A percentile compares a stretch with the other conserved stretches of the same genome.
These are phyloP conservation scores for Phytophthora hibernalis DNA, from an alignment of 352 stramenopile species.

Conservation along the genomic window DNA sequence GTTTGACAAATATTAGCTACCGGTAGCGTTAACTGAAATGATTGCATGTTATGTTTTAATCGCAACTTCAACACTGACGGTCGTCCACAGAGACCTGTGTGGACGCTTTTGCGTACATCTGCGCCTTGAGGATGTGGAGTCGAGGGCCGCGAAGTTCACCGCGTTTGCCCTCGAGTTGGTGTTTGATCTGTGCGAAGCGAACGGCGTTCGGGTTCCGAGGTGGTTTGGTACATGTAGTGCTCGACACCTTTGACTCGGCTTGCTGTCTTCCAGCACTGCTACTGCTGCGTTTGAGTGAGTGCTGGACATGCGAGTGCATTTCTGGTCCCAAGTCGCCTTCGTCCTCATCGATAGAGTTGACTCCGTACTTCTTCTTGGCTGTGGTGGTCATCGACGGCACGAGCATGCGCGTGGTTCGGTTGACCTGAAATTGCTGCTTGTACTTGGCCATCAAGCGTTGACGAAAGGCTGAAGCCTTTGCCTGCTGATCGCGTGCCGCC, in stretches of 20 bases:
- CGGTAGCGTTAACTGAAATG: conserved; percentile 1
- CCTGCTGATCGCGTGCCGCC: conserved; percentile 25
- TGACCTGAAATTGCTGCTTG: conserved; percentile 56
- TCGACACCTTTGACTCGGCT: neutral
- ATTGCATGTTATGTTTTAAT: neutral
- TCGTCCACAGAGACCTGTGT: conserved; percentile 13
- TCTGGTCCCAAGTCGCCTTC: conserved; percentile 16
- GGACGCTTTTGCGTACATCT: conserved; percentile 33
- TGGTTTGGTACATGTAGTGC: neutral
- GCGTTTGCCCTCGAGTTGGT: conserved; percentile 43
- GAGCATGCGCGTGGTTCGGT: conserved; percentile 62
- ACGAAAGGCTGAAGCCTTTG: conserved; percentile 44
- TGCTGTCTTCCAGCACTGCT: neutral
- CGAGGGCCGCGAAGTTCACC: conserved; percentile 43
- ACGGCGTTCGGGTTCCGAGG: conserved; percentile 47
- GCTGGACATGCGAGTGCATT: conserved; percentile 23
- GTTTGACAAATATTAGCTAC: neutral
- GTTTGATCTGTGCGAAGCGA: conserved; percentile 52
- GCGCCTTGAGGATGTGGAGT: conserved; percentile 59
- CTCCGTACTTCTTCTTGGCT: conserved; percentile 11
- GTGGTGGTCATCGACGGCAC: conserved; percentile 5
- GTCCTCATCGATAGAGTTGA: conserved; percentile 9
- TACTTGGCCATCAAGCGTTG: conserved; percentile 68
- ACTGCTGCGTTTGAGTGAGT: conserved; percentile 26
- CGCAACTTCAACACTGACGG: conserved; percentile 18